Base-by-base conservation (phyloP, 169 alveolate genomes). In the Babesia microti region DNA sequence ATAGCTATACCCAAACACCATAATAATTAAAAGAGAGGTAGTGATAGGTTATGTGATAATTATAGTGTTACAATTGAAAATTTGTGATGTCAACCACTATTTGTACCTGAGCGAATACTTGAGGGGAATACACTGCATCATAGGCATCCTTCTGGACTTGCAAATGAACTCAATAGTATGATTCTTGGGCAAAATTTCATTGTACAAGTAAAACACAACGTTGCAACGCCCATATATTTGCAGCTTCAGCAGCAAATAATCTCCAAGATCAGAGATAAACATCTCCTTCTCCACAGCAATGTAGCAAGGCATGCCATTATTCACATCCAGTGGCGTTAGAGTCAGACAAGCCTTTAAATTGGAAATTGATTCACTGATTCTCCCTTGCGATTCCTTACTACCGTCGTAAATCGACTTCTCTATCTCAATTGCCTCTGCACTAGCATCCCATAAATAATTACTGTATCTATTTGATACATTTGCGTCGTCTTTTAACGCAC, bases 151-250 rank as follows among this genome's bases (percentile, higher is more conserved):
- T 14, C 9, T 29, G 27, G 17, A 15, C 7, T 37, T 19, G 36
- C 68, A 57, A 14, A 57, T 57, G 29, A 57, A 57, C 6, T 51
- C 66, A 4, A 57, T 17, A 21, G 68, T 57, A 21, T 57, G 59
- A 24, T 32, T 57, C 28, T 57, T 46, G n/a, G 22, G 69, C 3
- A 57, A 17, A 0, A 29, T 21, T n/a, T 6, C 9, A n/a, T 37
- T 34, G 28, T 49, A 34, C 0, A 57, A 17, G 21, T 15, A 32
- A 33, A 50, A 15, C 26, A 32, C 37, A 1, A 57, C 35, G 9
- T 49, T 49, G 19, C 24, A 21, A 15, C 41, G 14, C 14, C 35
- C 14, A n/a, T 12, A 41, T 14, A 57, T 41, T 21, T 11, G 1
- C 21, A 32, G n/a, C 28, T 32, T 47, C 7, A 26, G 33, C 21